A percentile compares a stretch with the other conserved stretches of the same genome.
Conservation (phyloP, 805 yeast species). For the Ogataea parapolymorpha region DNA sequence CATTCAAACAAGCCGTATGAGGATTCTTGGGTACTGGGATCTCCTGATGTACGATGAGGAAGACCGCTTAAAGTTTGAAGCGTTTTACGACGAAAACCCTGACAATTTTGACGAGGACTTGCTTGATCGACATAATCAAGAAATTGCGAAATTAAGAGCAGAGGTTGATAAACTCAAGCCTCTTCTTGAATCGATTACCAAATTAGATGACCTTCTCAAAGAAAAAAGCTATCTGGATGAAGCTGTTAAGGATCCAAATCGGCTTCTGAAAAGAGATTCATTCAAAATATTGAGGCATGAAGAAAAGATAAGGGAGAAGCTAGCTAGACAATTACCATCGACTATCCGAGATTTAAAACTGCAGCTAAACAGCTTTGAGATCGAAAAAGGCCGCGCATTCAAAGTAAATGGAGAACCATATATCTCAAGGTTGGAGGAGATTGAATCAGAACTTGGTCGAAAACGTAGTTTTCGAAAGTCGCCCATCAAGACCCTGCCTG, state of each 20-base stretch:
- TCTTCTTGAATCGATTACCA: constrained; percentile 52
- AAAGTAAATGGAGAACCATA: constrained; percentile 50
- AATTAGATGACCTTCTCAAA: constrained; percentile 49
- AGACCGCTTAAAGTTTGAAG: constrained; percentile 47
- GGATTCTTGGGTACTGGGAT: constrained; percentile 62
- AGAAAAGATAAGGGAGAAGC: constrained; percentile 67
- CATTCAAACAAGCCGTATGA: constrained; percentile 56
- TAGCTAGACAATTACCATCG: constrained; percentile 66
- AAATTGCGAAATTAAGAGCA: constrained; percentile 48
- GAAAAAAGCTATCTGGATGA: constrained; percentile 65
- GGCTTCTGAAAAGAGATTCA: constrained; percentile 70
- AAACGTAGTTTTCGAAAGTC: constrained; percentile 13
- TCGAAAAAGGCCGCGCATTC: constrained; percentile 35
- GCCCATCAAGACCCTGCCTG: constrained; percentile 12
- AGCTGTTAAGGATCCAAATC: constrained; percentile 74
- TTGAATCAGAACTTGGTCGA: constrained; percentile 20
- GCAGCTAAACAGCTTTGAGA: constrained; percentile 49
- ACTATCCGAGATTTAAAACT: constrained; percentile 49
- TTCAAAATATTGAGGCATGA: constrained; percentile 78
- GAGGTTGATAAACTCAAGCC: constrained; percentile 52
- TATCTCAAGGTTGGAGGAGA: constrained; percentile 26
- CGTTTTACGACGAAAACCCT: constrained; percentile 37
- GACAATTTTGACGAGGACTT: constrained; percentile 51
- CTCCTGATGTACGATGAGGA: constrained; percentile 53
- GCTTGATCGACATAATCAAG: constrained; percentile 61